phyloP scores from a whole-genome alignment of 352 stramenopile genomes.

The Phytophthora fragariae region DNA sequence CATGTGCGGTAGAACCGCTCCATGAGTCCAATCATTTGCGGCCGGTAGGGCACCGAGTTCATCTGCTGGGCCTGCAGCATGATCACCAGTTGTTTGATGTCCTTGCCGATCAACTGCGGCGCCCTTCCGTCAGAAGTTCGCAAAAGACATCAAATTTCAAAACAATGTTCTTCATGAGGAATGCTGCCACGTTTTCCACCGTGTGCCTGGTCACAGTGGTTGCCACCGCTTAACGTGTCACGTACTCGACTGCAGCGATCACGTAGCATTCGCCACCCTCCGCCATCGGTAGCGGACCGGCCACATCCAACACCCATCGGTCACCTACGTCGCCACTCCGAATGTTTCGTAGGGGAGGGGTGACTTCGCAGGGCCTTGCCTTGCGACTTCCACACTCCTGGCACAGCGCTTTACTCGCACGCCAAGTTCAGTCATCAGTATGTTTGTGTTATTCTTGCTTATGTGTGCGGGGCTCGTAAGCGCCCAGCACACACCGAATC shows the following conservation, averaged over 20 bases:
- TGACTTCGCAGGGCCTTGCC: neutral
- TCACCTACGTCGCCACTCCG: neutral
- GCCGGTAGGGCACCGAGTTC: too few relatives aligned
- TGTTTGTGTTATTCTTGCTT: neutral
- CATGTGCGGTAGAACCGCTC: too few relatives aligned
- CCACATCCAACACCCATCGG: neutral
- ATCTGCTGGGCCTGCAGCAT: neutral
- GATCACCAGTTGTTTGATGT: neutral
- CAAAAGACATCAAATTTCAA: neutral
- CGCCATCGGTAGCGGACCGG: neutral
- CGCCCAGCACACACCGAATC: neutral
- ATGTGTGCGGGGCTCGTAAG: neutral
- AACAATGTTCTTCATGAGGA: slow-evolving; percentile 1
- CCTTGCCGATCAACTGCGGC: neutral
- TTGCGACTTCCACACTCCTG: neutral
- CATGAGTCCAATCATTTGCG: too few relatives aligned
- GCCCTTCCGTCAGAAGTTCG: neutral
- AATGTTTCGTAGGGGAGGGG: neutral
- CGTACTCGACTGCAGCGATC: neutral
- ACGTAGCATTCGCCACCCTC: neutral
- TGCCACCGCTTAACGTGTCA: neutral
- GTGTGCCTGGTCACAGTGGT: neutral
- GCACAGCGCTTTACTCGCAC: neutral
- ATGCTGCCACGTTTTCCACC: neutral
- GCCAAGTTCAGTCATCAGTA: neutral